These are phyloP conservation scores for Logfia minima DNA, from an alignment of 129 eudicot genomes.

Conservation along the genomic window DNA sequence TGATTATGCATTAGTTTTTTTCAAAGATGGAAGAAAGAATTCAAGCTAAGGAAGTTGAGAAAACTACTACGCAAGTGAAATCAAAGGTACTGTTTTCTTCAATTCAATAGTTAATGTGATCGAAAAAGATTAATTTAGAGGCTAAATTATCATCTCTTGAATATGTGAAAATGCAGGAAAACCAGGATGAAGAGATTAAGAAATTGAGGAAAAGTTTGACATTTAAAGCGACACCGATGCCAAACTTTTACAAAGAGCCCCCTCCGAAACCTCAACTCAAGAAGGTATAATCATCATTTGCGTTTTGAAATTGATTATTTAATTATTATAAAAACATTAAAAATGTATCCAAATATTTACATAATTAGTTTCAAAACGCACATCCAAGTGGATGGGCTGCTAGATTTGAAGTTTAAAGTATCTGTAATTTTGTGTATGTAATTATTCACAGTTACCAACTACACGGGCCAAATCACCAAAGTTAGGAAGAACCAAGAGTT, in stretches of 20 bases:
- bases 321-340: no score
- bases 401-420: not conserved
- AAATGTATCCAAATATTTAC: no score
- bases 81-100: constrained; percentile 59
- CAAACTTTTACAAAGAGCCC: constrained; percentile 85
- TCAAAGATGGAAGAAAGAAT: constrained; percentile 78
- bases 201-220: constrained; percentile 76
- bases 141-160: not conserved
- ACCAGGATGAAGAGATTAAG: constrained; percentile 72
- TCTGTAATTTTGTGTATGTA: not conserved
- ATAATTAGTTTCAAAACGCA: not conserved
- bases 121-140: not conserved
- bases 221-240: constrained; percentile 91
- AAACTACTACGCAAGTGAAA: constrained; percentile 58
- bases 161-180: constrained; percentile 54
- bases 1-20: constrained; percentile 49
- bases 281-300: constrained; percentile 50
- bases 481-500: constrained; percentile 70
- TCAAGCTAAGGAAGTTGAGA: constrained; percentile 75
- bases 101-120: constrained; percentile 14
- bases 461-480: constrained; percentile 85
- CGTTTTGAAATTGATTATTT: not conserved
- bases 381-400: constrained; percentile 8
- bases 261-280: constrained; percentile 81
- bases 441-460: constrained; percentile 55